Evolutionary conservation across 768 basidiomycete genomes (phyloP).

Genomic region (Mycena venus): DNA sequence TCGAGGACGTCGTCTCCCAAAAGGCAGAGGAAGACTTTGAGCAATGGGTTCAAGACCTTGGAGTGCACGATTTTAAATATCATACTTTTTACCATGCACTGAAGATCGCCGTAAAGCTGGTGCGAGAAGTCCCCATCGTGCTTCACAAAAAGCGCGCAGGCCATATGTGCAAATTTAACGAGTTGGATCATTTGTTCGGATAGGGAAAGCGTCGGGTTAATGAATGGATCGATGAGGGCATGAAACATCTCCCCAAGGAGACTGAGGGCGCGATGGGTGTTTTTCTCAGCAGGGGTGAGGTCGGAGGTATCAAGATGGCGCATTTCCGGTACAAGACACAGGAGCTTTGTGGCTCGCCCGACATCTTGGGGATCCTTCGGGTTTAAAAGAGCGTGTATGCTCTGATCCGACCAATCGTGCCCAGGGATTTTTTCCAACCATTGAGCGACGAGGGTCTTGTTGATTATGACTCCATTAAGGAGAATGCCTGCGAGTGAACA

Average conservation of each 20-base stretch:
- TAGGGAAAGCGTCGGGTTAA: constrained; percentile 25
- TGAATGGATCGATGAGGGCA: constrained; percentile 26
- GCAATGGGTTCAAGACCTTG: constrained; percentile 1
- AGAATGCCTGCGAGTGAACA: constrained; percentile 26
- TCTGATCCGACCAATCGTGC: constrained; percentile 40
- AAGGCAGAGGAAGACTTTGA: constrained; percentile 26
- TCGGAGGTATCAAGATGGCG: constrained; percentile 28
- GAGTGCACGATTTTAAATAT: constrained; percentile 6
- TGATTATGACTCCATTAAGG: constrained; percentile 16
- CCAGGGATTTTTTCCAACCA: constrained; percentile 17
- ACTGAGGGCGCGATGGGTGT: constrained; percentile 32
- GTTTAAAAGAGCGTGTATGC: constrained; percentile 22
- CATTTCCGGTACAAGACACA: constrained; percentile 30
- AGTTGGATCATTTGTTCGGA: constrained; percentile 11
- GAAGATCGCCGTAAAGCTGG: constrained; percentile 7
- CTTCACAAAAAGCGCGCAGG: constrained; percentile 6
- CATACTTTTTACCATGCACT: constrained; percentile 8
- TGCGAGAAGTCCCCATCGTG: constrained; percentile 20
- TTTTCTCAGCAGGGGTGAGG: constrained; percentile 34
- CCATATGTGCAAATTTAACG: constrained; percentile 12
- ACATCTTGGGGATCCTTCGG: constrained; percentile 24
- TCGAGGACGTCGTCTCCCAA: constrained; percentile 36
- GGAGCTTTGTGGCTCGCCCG: not conserved
- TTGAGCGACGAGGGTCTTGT: not conserved
- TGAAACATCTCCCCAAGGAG: constrained; percentile 46